phyloP scores from a whole-genome alignment of 2,329 filamentous ascomycete species.

The Raffaelea arxii region DNA sequence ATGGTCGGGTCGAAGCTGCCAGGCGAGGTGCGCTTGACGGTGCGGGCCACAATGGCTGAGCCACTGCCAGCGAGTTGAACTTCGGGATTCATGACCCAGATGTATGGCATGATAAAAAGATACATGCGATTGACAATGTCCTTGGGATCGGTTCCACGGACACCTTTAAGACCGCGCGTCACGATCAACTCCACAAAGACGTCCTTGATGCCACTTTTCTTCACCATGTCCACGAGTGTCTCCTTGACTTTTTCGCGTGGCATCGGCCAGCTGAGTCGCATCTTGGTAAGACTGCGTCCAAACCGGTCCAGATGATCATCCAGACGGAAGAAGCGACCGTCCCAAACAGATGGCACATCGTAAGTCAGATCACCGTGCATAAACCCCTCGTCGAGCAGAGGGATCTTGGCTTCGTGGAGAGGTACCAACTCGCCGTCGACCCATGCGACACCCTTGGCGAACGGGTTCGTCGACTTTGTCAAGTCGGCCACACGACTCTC shows the following conservation, averaged over 20 bases:
- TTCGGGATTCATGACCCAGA: conserved; percentile 39
- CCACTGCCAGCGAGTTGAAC: conserved; percentile 29
- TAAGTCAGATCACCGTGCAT: conserved; percentile 42
- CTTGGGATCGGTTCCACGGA: conserved; percentile 24
- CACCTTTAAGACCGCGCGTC: conserved; percentile 34
- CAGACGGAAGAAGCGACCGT: conserved; percentile 40
- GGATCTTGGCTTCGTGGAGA: conserved; percentile 36
- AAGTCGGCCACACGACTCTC: conserved; percentile 3
- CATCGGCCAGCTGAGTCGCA: conserved; percentile 32
- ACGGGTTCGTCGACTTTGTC: conserved; percentile 17
- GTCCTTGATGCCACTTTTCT: conserved; percentile 34
- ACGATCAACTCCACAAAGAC: conserved; percentile 41
- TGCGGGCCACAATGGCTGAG: conserved; percentile 28
- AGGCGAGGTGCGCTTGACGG: conserved; percentile 22
- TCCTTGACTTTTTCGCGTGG: conserved; percentile 27
- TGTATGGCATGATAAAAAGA: conserved; percentile 36
- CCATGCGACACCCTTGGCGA: conserved; percentile 35
- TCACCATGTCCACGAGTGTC: conserved; percentile 33
- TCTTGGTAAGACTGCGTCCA: conserved; percentile 32
- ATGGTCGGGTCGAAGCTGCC: conserved; percentile 39
- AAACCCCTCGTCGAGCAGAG: conserved; percentile 41
- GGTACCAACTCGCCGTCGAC: conserved; percentile 31
- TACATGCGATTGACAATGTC: conserved; percentile 34
- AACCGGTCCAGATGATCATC: conserved; percentile 37
- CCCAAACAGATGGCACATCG: conserved; percentile 41